Base-by-base conservation (phyloP, 495 filamentous ascomycete genomes). In the Paragyromitra xinjiangensis region DNA sequence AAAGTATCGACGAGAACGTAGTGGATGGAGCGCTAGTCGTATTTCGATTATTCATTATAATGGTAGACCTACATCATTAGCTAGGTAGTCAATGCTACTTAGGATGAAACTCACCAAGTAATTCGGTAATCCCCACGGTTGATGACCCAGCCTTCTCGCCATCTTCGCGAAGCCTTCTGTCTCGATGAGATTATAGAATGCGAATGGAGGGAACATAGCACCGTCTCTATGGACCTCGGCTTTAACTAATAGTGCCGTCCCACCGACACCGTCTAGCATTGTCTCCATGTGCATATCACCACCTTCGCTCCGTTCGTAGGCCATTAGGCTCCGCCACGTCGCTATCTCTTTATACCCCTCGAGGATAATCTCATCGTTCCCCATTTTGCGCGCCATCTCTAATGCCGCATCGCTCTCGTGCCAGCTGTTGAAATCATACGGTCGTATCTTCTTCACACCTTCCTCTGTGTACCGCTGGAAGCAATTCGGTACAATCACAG, bases 111-210 rank as follows among this genome's bases (percentile, higher is more conserved):
- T 82, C 86, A 98, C 95, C 87, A 96, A 93, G 85, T 99, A 99
- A 86, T 99, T 97, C 44, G 95, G 95, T 80, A 99, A 81, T 5
- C 95, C 95, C 81, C 88, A 92, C 58, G 92, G 88, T 67, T 89
- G 86, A 89, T 94, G 97, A 22, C 94, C 94, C 81, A 99, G 84
- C 71, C 95, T 87, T 79, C 87, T 90, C 22, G 94, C 95, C 95
- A 99, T 99, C 85, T 94, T 97, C 14, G 96, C 95, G 81, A 99
- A 99, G 0, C 95, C 95, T 83, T 99, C 95, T 5, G 96, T 98
- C 86, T 99, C 95, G 76, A 99, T 95, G 37, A 99, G 84, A 84
- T 98, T 92, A 81, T 96, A 99, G 82, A 99, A 99, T 3, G 95
- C 84, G 83, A 99, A 99, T 0, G 95, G 88, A 19, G 95, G 95